A percentile compares a stretch with the other conserved stretches of the same genome.
Evolutionary conservation across 495 filamentous ascomycete genomes (phyloP).

Genomic region (Choiromyces venosus): DNA sequence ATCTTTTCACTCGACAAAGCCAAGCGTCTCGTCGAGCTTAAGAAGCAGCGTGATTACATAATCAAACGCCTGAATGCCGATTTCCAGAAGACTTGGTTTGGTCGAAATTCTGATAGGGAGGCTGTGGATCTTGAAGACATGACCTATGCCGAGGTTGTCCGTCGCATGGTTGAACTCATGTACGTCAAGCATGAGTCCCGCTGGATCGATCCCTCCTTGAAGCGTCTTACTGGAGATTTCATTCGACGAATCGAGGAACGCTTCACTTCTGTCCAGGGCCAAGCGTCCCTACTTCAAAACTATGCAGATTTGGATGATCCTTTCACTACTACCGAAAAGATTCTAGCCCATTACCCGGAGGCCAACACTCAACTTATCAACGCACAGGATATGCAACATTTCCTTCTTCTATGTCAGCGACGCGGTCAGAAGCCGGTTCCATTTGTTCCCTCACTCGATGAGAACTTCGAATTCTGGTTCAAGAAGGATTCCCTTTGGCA

Average conservation of each 20-base stretch:
- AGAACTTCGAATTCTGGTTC: slow-evolving; percentile 96
- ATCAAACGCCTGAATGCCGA: slow-evolving; percentile 97
- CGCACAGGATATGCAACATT: slow-evolving; percentile 94
- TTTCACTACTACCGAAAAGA: slow-evolving; percentile 65
- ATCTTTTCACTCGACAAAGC: slow-evolving; percentile 95
- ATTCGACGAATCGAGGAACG: slow-evolving; percentile 93
- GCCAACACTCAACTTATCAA: slow-evolving; percentile 88
- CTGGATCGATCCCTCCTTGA: slow-evolving; percentile 87
- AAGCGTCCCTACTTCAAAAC: slow-evolving; percentile 73
- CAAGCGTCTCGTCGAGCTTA: slow-evolving; percentile 84
- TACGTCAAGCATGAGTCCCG: slow-evolving; percentile 88
- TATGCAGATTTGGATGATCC: slow-evolving; percentile 84
- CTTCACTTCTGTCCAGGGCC: slow-evolving; percentile 62
- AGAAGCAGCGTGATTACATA: slow-evolving; percentile 88
- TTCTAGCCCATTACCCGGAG: slow-evolving; percentile 77
- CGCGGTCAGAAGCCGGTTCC: slow-evolving; percentile 93
- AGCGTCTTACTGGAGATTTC: slow-evolving; percentile 81
- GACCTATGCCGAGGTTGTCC: slow-evolving; percentile 90
- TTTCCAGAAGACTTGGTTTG: slow-evolving; percentile 99
- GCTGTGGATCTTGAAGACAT: slow-evolving; percentile 95
- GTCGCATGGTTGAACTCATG: slow-evolving; percentile 91
- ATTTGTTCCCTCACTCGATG: slow-evolving; percentile 88
- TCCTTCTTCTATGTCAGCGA: slow-evolving; percentile 85
- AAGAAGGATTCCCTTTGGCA: slow-evolving; percentile 99
- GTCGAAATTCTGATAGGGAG: slow-evolving; percentile 73